Conservation (phyloP, 768 basidiomycete species). For the Pulveroboletus sp. region DNA sequence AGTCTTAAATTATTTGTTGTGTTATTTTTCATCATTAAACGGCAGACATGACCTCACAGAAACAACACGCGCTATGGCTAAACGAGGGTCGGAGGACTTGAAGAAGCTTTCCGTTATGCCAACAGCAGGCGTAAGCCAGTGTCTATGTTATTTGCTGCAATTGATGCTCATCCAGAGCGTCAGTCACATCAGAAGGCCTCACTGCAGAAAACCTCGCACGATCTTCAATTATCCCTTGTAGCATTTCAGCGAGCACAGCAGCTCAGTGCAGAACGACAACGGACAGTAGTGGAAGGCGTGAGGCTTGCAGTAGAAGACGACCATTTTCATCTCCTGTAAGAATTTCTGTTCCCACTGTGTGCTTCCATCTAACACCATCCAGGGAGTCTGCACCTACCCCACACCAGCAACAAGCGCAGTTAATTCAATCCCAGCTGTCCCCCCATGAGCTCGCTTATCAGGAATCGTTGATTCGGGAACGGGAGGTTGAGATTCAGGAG, state of each 20-base stretch:
- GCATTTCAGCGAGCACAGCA: conserved; percentile 92
- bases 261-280: conserved; percentile 83
- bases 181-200: conserved; percentile 80
- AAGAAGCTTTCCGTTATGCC: conserved; percentile 81
- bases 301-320: conserved; percentile 83
- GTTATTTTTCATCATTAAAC: conserved; percentile 2
- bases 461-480: conserved; percentile 77
- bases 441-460: conserved; percentile 94
- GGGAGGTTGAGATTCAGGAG: conserved; percentile 91
- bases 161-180: background rate
- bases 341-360: background rate
- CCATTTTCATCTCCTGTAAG: conserved; percentile 32
- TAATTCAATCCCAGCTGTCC: conserved; percentile 70
- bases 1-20: background rate
- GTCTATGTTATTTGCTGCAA: too few species aligned
- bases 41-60: conserved; percentile 90
- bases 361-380: conserved; percentile 8
- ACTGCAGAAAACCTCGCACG: conserved; percentile 89
- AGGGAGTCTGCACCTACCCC: conserved; percentile 42
- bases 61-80: conserved; percentile 90
- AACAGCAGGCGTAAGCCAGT: conserved; percentile 46
- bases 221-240: conserved; percentile 83
- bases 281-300: conserved; percentile 83
- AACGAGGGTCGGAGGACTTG: conserved; percentile 88
- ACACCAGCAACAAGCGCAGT: conserved; percentile 64